Base-by-base conservation (phyloP, 768 basidiomycete genomes). In the Phlebiopsis flavidoalba region DNA sequence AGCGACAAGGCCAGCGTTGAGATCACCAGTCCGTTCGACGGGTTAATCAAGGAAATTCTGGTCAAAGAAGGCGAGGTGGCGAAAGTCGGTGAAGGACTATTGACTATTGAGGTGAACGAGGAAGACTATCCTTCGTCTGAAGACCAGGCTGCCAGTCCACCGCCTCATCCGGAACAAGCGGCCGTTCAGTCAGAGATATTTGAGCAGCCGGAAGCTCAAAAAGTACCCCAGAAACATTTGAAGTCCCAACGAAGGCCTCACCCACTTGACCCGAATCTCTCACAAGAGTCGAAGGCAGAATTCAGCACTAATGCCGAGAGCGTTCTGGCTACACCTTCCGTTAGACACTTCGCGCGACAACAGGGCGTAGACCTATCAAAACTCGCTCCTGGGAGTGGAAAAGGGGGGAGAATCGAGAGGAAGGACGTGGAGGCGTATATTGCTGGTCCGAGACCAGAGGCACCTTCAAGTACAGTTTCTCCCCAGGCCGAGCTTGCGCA, bases 1-100 rank as follows among this genome's bases (percentile, higher is more conserved):
- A 89, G 87, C 63, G 92, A 94, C 81, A 94, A 94, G 72, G 92
- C 91, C 1, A 89, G 85, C 72, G 92, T 95, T 24, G 93, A 95
- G 72, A 93, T 95, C 58, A 95, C 93, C 2, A 88, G 87, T 59
- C 93, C 93, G 1, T 93, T 81, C 67, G 88, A 93, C 46, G 93
- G 93, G 5, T 75, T 85, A 35, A 76, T 95, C 51, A 85, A 81
- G 62, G 80, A 89, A 63, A 72, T 94, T 6, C 77, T 91, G 1
- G 91, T 93, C 17, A 74, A 86, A 64, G 91, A 92, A 69, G 93
- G 93, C 19, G 83, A 91, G 69, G 80, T 94, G 17, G 91, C 90
- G 19, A 91, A 91, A 68, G 93, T 94, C 17, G 92, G 93, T 35
- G 75, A 81, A 19, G 85, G 84, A 10, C 77, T 95, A 1, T 95